Evolutionary conservation across 345 rosid species (phyloP), one percentile per base, ranked within the genome.

Genomic region (Sonneratia caseolaris): DNA sequence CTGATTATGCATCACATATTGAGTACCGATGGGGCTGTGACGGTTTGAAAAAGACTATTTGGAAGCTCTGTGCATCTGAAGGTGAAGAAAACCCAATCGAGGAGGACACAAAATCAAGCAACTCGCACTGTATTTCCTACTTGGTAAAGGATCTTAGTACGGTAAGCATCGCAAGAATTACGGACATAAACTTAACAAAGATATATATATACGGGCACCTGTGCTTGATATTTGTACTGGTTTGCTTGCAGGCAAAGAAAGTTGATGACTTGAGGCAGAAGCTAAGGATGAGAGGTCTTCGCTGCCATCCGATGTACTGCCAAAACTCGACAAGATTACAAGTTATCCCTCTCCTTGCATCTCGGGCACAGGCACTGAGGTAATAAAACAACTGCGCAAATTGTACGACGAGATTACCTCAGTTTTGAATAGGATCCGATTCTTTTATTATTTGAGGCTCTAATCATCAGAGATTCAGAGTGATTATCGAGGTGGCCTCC

Each of bases 221-320:
- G 45, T 42, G 59, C 68, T 47, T 49, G 45, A 16, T 67, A 43
- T 69, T 45, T 13, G 6, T 62, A 32, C 22, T 61, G 65, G 14
- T 22, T 81, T 74, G 68, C 77, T 64, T 80, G 64, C 86, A 94
- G 98, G 89, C 82, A 7, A 85, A 77, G 81, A 89, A 62, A 73
- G 82, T 94, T 37, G 93, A 94, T 76, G 97, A 94, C 74, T 84
- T 94, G 88, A 86, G 96, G 74, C 97, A 90, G 85, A 94, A 87
- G 82, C 91, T 94, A 66, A 82, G 98, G 76, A 83, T 94, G 85
- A 78, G 98, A 47, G 98, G 98, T 35, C 97, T 94, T 36, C 96
- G 98, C 48, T 91, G 98, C 79, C 98, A 94, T 81, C 97, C 92
- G 0, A 91, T 94, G 96, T 94, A 94, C 42, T 91, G 98, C 84